Evolutionary conservation across 805 yeast genomes (phyloP).

Genomic region (Lachancea fermentati): DNA sequence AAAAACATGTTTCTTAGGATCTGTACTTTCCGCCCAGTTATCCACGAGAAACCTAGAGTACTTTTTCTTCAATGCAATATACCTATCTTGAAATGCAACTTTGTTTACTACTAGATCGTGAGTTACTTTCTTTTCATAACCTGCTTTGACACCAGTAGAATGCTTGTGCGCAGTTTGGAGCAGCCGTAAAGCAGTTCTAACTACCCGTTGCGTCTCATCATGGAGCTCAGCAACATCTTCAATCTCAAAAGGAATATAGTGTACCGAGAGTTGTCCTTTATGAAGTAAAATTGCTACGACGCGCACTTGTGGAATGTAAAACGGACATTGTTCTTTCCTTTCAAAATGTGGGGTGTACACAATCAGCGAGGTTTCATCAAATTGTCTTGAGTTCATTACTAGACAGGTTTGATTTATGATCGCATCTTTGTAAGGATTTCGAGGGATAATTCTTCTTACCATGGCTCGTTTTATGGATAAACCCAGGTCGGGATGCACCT

Average conservation of each 20-base stretch:
- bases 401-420: conserved; percentile 82
- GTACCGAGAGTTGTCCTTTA: conserved; percentile 52
- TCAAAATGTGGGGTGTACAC: conserved; percentile 75
- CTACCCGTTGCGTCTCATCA: conserved; percentile 48
- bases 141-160: conserved; percentile 74
- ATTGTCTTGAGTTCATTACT: conserved; percentile 32
- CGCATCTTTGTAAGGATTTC: conserved; percentile 82
- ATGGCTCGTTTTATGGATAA: conserved; percentile 41
- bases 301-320: conserved; percentile 79
- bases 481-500: conserved; percentile 21
- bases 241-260: conserved; percentile 60
- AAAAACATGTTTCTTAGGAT: conserved; percentile 91
- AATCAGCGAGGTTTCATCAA: conserved; percentile 43
- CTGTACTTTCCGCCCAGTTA: conserved; percentile 90
- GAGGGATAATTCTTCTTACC: conserved; percentile 83
- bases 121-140: conserved; percentile 81
- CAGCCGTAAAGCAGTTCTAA: conserved; percentile 77
- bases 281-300: conserved; percentile 67
- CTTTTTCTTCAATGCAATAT: conserved; percentile 73
- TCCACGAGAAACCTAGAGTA: conserved; percentile 71
- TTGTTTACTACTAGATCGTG: conserved; percentile 85
- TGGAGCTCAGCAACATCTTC: conserved; percentile 32
- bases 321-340: conserved; percentile 61
- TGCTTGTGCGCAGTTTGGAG: conserved; percentile 78
- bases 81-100: conserved; percentile 75